Evolutionary conservation across 2,329 filamentous ascomycete genomes (phyloP).

Genomic region (Cordyceps javanica): DNA sequence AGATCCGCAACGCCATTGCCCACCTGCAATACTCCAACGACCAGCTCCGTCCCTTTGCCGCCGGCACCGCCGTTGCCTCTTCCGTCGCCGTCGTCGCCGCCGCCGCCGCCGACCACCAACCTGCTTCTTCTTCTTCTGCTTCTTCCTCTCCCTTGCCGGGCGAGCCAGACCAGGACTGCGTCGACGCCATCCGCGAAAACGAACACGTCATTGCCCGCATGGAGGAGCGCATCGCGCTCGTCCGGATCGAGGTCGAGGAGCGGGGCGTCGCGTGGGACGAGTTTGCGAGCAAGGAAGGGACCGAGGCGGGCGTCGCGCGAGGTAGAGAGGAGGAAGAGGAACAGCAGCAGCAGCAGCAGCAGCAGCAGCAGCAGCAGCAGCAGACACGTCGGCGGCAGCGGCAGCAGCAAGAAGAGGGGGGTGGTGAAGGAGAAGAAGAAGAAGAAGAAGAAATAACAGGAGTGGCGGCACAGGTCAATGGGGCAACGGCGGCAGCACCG

Average conservation of each 20-base stretch:
- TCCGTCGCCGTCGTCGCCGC: too few relatives aligned
- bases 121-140: too few relatives aligned
- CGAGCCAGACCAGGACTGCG: slow-evolving; percentile 62
- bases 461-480: background rate
- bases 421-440: too few relatives aligned
- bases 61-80: slow-evolving; percentile 41
- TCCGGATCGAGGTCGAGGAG: slow-evolving; percentile 58
- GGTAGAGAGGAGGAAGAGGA: slow-evolving; percentile 3
- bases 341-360: background rate
- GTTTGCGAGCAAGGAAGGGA: slow-evolving; percentile 41
- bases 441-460: background rate
- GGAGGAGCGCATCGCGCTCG: slow-evolving; percentile 56
- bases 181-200: slow-evolving; percentile 69
- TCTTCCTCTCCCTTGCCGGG: too few relatives aligned
- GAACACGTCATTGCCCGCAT: slow-evolving; percentile 61
- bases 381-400: background rate
- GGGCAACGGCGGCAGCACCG: slow-evolving; percentile 18
- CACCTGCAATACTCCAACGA: slow-evolving; percentile 70
- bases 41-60: slow-evolving; percentile 64
- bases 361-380: background rate
- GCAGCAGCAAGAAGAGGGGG: background rate
- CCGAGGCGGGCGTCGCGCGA: slow-evolving; percentile 16
- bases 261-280: slow-evolving; percentile 52
- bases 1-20: slow-evolving; percentile 67
- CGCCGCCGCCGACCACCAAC: too few relatives aligned